Evolutionary conservation across 257 asterid species (phyloP), one percentile per base, ranked within the genome.

Genomic region (Pogostemon cablin): DNA sequence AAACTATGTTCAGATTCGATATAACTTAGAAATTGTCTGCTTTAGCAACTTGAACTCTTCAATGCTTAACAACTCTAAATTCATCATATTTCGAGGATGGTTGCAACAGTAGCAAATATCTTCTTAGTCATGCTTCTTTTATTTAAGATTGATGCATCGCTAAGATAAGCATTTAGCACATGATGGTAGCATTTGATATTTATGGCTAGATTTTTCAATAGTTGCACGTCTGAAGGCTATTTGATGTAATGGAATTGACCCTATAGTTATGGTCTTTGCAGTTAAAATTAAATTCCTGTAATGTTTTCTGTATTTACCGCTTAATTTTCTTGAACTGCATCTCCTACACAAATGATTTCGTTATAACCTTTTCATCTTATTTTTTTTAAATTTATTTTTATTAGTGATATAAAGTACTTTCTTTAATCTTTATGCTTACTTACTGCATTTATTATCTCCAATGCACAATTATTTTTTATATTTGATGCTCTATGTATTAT

Each of bases 111-210:
- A 56, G 44, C 3, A 10, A n/a, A 11, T 34, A 15, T 42, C 41
- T 53, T 35, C 64, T 50, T 15, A 25, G 52, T 7, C 9, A 5
- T 2, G 9, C 44, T 20, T 54, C 60, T 8, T 37, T 20, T 39
- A 10, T 46, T 49, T 67, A 11, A 56, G 62, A 3, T 42, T 52
- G 71, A 53, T 53, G 56, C 71, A 53, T 64, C 50, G 5, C 39
- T 55, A 43, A 43, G 35, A 53, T 43, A 25, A 48, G 49, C 48
- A 60, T 62, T 43, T 56, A 41, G 56, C 9, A 5, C 75, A 46
- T 47, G 50, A 46, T 17, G 11, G 54, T 11, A 69, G 59, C 49
- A 15, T 25, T 25, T 1, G 1, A 25, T 25, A 25, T 25, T 7
- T 72, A 42, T 5, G 65, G 5, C 46, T 63, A 48, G 52, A 47